Evolutionary conservation across 148 eudicot species (phyloP).

Genomic region (Diospyros lotus): DNA sequence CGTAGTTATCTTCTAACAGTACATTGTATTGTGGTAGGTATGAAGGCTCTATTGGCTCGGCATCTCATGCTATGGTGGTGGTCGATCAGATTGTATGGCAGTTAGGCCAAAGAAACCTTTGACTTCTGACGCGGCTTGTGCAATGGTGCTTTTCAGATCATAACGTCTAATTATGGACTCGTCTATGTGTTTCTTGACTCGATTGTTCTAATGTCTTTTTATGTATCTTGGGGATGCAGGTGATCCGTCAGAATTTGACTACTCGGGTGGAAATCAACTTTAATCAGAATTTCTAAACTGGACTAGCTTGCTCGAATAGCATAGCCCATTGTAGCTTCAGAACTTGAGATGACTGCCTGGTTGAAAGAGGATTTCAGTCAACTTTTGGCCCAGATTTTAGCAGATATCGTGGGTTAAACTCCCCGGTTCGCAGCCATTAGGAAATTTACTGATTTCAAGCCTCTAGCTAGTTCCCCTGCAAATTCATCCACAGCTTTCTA

Average conservation of each 20-base stretch:
- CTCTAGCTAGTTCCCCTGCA: neutral
- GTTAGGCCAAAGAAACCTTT: constrained; percentile 51
- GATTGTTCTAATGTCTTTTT: neutral
- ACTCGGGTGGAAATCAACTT: neutral
- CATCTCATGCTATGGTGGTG: constrained; percentile 75
- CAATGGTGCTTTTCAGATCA: neutral
- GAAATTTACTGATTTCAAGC: neutral
- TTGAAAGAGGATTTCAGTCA: neutral
- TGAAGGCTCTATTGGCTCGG: constrained; percentile 85
- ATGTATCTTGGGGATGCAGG: neutral
- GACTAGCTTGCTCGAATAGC: neutral
- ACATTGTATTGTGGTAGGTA: constrained; percentile 43
- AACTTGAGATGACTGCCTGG: neutral
- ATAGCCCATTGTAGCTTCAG: neutral
- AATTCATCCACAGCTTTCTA: neutral
- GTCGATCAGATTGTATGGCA: constrained; percentile 61
- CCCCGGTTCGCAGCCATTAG: neutral
- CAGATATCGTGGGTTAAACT: neutral
- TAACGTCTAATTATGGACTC: neutral
- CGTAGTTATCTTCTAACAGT: neutral
- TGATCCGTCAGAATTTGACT: neutral
- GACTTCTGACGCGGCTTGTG: constrained; percentile 15
- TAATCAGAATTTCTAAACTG: neutral
- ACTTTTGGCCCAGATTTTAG: neutral
- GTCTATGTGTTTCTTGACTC: no score